phyloP scores from a whole-genome alignment of 2,329 filamentous ascomycete genomes.

The Mycogone perniciosa region DNA sequence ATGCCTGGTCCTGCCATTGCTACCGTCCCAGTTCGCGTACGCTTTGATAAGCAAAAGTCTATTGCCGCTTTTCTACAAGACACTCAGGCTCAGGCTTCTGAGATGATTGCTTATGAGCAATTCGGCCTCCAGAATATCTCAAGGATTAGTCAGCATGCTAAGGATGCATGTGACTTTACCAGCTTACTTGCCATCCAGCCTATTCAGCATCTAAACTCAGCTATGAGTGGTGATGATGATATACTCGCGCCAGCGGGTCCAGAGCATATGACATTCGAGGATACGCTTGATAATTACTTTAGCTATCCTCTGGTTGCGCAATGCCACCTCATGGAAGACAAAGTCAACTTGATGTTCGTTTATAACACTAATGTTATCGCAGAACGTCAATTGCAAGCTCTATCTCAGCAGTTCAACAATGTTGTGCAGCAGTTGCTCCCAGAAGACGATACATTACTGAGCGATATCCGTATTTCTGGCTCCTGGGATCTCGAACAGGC shows the following conservation, averaged over 20 bases:
- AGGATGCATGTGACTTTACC: constrained; percentile 3
- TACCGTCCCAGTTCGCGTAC: constrained; percentile 6
- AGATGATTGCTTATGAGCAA: constrained; percentile 5
- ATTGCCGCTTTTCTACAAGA: neutral
- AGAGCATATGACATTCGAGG: neutral
- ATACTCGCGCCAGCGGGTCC: neutral
- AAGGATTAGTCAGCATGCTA: neutral
- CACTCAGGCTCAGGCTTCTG: constrained; percentile 5
- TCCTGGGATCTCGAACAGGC: constrained; percentile 2
- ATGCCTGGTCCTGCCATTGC: constrained; percentile 5
- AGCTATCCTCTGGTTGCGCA: neutral
- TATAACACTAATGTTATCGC: too few relatives aligned
- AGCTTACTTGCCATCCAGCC: constrained; percentile 6
- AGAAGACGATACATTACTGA: neutral
- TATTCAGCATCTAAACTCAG: neutral
- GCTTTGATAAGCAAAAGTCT: neutral
- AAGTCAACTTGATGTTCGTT: too few relatives aligned
- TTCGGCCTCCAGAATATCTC: constrained; percentile 6
- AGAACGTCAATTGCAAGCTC: neutral
- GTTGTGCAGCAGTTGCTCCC: neutral
- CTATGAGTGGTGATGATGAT: neutral
- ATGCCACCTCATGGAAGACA: neutral
- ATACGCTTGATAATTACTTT: neutral
- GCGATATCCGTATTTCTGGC: neutral
- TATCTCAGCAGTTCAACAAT: constrained; percentile 2